Evolutionary conservation across 495 filamentous ascomycete genomes (phyloP), one percentile per base, ranked within the genome.

Genomic region (Podospora australis): DNA sequence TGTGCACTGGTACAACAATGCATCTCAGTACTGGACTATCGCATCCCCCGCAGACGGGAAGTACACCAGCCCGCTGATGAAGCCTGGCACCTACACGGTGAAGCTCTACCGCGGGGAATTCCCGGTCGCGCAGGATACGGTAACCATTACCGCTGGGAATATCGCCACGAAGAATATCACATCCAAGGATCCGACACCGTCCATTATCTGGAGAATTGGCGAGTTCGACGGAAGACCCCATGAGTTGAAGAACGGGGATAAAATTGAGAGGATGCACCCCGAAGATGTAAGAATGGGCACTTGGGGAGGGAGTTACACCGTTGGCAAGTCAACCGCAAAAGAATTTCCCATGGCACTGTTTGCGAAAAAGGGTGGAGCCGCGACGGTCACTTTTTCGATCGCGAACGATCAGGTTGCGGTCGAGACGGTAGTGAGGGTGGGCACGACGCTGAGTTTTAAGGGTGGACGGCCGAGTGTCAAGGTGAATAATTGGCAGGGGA

Each of bases 1-100:
- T 1, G 59, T 84, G 7, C 80, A 84, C 58, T 84, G 78, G 79
- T 77, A 75, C 55, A 84, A 82, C 58, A 56, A 60, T 13, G 70
- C 58, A 3, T 78, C 80, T 1, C 80, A 83, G 44, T 82, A 83
- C 63, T 84, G 80, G 80, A 66, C 71, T 5, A 70, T 75, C 46
- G 70, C 75, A 11, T 54, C 59, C 3, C 68, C 69, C 2, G 59
- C 56, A 16, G 28, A 22, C 5, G 78, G 78, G 8, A 54, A 51
- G 6, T 84, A 79, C 57, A 77, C 70, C 4, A 81, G 79, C 0
- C 80, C 80, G 0, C 64, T 70, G 6, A 83, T 84, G 80, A 83
- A 83, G 55, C 70, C 78, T 0, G 80, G 80, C 4, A 77, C 75
- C 0, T 84, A 83, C 63, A 77, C 74, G 0, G 78, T 80, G 73